Base-by-base conservation (phyloP, 352 stramenopile species). In the Labyrinthula sp. region DNA sequence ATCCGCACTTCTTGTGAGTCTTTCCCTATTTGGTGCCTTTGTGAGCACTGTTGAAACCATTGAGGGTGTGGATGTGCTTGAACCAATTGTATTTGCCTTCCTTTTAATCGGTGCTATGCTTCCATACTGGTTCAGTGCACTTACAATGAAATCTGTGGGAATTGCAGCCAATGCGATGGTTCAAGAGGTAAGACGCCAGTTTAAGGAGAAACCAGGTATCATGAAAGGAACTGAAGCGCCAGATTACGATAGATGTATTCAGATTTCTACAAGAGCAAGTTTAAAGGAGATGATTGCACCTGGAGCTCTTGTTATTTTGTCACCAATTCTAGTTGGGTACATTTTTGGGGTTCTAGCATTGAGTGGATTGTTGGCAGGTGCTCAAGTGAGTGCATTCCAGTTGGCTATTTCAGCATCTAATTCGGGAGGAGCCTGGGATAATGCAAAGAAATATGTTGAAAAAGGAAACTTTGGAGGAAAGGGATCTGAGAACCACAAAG, bases 371-470 rank as follows among this genome's bases (percentile, higher is more conserved):
- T 77, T 97, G 38, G 87, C 94, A 15, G 89, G 88, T 54, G 67
- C 77, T 22, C 64, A 95, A 47, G 81, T 92, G 36, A 92, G 82
- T 28, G 76, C 82, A 68, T 82, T 96, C 25, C 86, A 97, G 72
- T 72, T 99, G 40, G 89, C 89, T 36, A 92, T 99, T 59, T 95
- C 83, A 37, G 92, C 95, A 72, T 95, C 83, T 52, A 99, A 99
- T 78, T 93, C 86, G 48, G 89, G 89, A 58, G 89, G 89, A 64
- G 89, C 89, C 40, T 99, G 89, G 89, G 89, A 98, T 60, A 98
- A 98, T 63, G 87, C 88, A 39, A 98, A 98, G 73, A 98, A 98
- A 72, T 97, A 92, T 63, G 92, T 97, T 39, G 88, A 97, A 70
- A 92, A 91, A 71, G 79, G 76, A 49, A 82, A 63, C 37, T 60